Conservation (phyloP, 75 land plant species). For the Selaginella tamariscina region DNA sequence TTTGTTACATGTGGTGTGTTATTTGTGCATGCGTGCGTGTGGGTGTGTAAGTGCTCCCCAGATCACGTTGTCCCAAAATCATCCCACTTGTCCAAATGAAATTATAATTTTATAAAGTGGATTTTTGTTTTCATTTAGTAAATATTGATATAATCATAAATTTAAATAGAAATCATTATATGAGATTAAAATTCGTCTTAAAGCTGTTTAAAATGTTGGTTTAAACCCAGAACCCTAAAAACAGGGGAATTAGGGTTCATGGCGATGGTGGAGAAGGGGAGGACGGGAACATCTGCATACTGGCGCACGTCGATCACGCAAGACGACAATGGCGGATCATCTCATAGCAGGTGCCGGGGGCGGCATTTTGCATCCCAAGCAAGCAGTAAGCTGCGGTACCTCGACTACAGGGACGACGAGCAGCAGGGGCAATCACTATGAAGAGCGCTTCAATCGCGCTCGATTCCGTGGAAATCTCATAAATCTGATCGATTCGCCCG, state of each 20-base stretch:
- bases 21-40: too few relatives aligned
- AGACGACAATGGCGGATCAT: slow-evolving; percentile 86
- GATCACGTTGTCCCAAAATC: too few relatives aligned
- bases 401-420: slow-evolving; percentile 84
- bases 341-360: slow-evolving; percentile 63
- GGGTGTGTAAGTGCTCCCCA: too few relatives aligned
- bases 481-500: slow-evolving; percentile 87
- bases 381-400: slow-evolving; percentile 57
- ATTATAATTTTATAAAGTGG: too few relatives aligned
- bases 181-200: background rate
- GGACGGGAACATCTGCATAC: slow-evolving; percentile 66
- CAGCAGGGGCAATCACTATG: slow-evolving; percentile 90
- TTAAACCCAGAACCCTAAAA: background rate
- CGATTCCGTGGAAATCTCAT: slow-evolving; percentile 36
- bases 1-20: too few relatives aligned
- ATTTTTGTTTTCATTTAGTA: too few relatives aligned
- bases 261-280: background rate
- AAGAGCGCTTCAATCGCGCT: slow-evolving; percentile 79
- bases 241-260: background rate
- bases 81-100: too few relatives aligned
- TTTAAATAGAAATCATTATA: background rate
- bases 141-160: background rate
- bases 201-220: background rate
- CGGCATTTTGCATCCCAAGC: slow-evolving; percentile 57
- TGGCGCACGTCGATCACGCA: slow-evolving; percentile 95